These are phyloP conservation scores for Actinomucor elegans DNA, from an alignment of 371 early-diverging fungal genomes.

Conservation along the genomic window DNA sequence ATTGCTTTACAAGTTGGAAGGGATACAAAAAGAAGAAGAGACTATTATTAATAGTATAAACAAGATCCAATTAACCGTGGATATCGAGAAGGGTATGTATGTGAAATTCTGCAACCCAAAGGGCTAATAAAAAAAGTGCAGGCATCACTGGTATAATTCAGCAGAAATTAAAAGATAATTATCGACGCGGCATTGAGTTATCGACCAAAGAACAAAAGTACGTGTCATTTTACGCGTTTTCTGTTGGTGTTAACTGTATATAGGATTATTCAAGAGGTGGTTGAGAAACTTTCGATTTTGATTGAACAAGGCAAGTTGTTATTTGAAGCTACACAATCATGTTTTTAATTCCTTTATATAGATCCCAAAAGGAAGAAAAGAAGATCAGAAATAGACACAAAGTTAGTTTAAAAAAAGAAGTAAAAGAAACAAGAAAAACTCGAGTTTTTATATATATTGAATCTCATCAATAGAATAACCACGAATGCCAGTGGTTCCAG, in stretches of 20 bases:
- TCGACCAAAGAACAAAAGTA: conserved; percentile 42
- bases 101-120: not conserved
- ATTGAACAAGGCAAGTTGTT: conserved; percentile 34
- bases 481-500: too few species aligned
- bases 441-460: too few species aligned
- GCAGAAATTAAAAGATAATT: conserved; percentile 38
- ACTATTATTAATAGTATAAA: conserved; percentile 36
- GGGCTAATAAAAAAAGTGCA: not conserved
- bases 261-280: conserved; percentile 54
- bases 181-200: conserved; percentile 37
- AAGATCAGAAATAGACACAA: conserved; percentile 53
- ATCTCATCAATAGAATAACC: conserved; percentile 1
- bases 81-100: conserved; percentile 42
- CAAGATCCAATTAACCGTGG: conserved; percentile 35
- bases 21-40: conserved; percentile 47
- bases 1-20: conserved; percentile 47
- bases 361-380: conserved; percentile 64
- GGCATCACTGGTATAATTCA: conserved; percentile 27
- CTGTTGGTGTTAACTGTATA: conserved; percentile 36
- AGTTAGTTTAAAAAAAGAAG: conserved; percentile 28
- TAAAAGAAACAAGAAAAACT: conserved; percentile 18
- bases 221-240: not conserved
- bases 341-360: conserved; percentile 14
- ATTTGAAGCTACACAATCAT: conserved; percentile 1
- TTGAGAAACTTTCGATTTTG: conserved; percentile 54